Evolutionary conservation across 257 asterid species (phyloP), one percentile per base, ranked within the genome.

Genomic region (Hygrophila difformis): DNA sequence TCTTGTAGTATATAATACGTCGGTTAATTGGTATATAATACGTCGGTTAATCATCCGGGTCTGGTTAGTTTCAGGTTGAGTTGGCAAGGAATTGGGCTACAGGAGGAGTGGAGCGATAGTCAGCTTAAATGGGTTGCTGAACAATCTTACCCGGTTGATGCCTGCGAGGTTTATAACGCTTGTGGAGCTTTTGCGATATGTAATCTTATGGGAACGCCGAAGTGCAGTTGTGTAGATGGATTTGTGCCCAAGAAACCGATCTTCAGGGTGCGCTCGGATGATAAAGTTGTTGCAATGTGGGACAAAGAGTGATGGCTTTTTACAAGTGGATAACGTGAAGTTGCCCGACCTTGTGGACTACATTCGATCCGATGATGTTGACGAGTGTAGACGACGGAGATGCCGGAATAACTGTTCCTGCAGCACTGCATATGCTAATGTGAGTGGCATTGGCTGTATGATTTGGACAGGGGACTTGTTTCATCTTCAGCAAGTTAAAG

Each of bases 121-220:
- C 29, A 12, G 1, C 26, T 37, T 4, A 36, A 47, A 28, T 87
- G 95, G 95, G 48, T 16, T 9, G 11, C 61, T 28, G 13, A 63
- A 11, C 79, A 80, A 1, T 47, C 55, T 4, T 76, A 65, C 4
- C 97, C 97, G 0, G 47, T 6, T 1, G 51, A 18, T 8, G 68
- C 53, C 23, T 87, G 97, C 21, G 91, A 72, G 12, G 0, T 18
- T 0, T 78, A 80, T 23, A 81, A 81, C 28, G 42, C 24, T 1
- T 87, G 97, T 67, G 97, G 95, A 7, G 29, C 68, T 2, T 87
- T 70, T 37, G 88, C 69, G 4, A 53, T 24, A 44, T 87, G 97
- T 47, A 46, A 64, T 21, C 4, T 2, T 18, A 23, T 10, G 36
- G 66, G 11, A 8, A n/a, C n/a, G 7, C 57, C 53, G 1, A 56